Base-by-base conservation (phyloP, 2,329 filamentous ascomycete species). In the Parastagonospora avenae region DNA sequence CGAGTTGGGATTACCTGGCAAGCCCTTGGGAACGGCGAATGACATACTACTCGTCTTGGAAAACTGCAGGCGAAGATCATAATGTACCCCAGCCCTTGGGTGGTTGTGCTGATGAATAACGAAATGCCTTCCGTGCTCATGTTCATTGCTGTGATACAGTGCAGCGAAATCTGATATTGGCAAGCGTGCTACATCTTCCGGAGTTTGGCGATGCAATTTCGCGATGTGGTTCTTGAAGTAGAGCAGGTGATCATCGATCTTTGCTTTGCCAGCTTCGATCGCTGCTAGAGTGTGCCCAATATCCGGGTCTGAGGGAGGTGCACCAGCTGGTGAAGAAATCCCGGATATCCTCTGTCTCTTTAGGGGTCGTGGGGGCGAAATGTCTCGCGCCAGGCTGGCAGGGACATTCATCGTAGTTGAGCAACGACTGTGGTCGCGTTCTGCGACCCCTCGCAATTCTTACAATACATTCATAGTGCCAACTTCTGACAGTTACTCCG, bases 31-130 rank as follows among this genome's bases (percentile, higher is more conserved):
- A 4, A 79, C 52, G 1, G 75, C 74, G 48, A 74, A 90, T 52
- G 83, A 87, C 9, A 83, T 80, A 24, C 85, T 86, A 63, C 86
- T 89, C 0, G 82, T 81, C 50, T 80, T 78, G 28, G 87, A 90
- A 66, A 90, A 87, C 68, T 90, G 87, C 14, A 90, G 75, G 2
- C 87, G 79, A 15, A 90, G 77, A 68, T 90, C 88, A 74, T 90
- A 89, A 66, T 88, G 85, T 1, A 80, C 79, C 19, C 87, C 86
- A 8, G 87, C 85, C 37, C 88, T 69, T 1, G 87, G 88, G 65
- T 90, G 87, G 63, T 89, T 86, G 66, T 91, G 87, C 64, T 91
- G 87, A 67, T 90, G 86, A 32, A 90, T 80, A 44, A 90, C 83
- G 63, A 90, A 90, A 32, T 77, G 74, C 16, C 71, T 70, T 8